Percentiles rank a stretch among this genome's conserved stretches.
These are phyloP conservation scores for Wickerhamomyces strasburgensis DNA, from an alignment of 805 yeast species.

Conservation along the genomic window DNA sequence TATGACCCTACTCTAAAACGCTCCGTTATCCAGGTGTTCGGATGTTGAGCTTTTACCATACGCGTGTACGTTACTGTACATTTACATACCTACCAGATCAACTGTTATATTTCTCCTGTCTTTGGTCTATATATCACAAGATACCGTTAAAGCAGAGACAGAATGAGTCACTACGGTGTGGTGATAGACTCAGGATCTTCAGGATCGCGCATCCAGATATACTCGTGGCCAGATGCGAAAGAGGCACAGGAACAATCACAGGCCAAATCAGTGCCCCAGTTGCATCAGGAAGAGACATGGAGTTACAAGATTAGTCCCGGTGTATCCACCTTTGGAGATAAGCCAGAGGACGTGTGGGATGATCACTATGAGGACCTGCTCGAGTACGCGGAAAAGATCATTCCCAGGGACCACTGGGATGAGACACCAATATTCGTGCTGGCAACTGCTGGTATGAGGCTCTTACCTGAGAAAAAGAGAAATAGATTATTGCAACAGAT, in stretches of 20 bases:
- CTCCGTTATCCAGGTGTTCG: no score
- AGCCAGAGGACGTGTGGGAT: conserved; percentile 57
- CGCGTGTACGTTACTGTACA: no score
- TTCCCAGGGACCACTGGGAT: conserved; percentile 55
- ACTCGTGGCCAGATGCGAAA: conserved; percentile 64
- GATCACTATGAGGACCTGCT: conserved; percentile 65
- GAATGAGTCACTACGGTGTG: conserved; percentile 66
- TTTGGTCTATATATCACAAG: no score
- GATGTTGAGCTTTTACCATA: neutral
- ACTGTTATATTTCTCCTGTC: neutral
- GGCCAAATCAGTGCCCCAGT: conserved; percentile 58
- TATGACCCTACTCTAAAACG: no score
- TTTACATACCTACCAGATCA: no score
- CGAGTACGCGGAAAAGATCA: conserved; percentile 59
- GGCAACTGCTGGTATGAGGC: conserved; percentile 96
- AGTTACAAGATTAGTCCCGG: conserved; percentile 76
- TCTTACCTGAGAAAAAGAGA: conserved; percentile 54
- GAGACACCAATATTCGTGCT: conserved; percentile 85
- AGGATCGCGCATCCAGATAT: conserved; percentile 84
- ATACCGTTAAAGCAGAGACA: no score
- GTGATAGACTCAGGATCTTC: conserved; percentile 95
- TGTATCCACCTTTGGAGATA: conserved; percentile 59
- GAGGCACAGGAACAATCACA: conserved; percentile 30
- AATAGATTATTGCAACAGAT: conserved; percentile 50
- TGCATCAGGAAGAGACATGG: conserved; percentile 65